Evolutionary conservation across 2,329 filamentous ascomycete species (phyloP).

Genomic region (Cercospora sp.): DNA sequence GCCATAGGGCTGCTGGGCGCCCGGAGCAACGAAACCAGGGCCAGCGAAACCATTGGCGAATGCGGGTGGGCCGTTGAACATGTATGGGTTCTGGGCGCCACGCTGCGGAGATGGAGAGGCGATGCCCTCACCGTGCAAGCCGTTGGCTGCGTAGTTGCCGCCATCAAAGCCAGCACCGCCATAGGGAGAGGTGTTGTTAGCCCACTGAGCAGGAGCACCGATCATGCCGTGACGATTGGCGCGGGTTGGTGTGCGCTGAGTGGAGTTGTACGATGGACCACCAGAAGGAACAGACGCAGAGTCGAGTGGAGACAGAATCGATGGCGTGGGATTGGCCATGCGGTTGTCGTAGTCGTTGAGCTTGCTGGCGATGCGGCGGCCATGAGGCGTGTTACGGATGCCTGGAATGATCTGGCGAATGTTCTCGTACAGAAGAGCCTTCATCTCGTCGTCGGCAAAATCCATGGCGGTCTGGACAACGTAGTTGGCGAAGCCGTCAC

Average conservation of each 20-base stretch:
- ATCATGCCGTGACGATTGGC: conserved; percentile 35
- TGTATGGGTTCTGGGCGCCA: conserved; percentile 27
- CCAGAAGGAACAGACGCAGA: conserved; percentile 14
- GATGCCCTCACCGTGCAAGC: conserved; percentile 26
- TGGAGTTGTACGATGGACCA: conserved; percentile 12
- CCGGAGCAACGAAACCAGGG: conserved; percentile 24
- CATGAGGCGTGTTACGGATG: conserved; percentile 89
- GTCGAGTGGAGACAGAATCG: conserved; percentile 28
- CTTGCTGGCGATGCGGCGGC: conserved; percentile 89
- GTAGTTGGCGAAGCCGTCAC: conserved; percentile 95
- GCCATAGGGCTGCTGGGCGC: conserved; percentile 30
- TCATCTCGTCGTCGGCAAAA: conserved; percentile 72
- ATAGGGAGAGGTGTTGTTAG: conserved; percentile 18
- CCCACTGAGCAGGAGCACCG: conserved; percentile 30
- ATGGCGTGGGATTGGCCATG: conserved; percentile 36
- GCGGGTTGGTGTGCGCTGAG: conserved; percentile 25
- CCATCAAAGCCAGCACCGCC: conserved; percentile 21
- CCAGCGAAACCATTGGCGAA: conserved; percentile 29
- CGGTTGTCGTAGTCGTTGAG: conserved; percentile 61
- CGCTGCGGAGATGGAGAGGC: conserved; percentile 36
- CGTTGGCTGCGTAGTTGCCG: conserved; percentile 20
- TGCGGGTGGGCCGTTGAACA: conserved; percentile 22
- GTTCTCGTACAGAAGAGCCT: conserved; percentile 73
- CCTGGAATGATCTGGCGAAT: conserved; percentile 81
- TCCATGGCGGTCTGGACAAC: conserved; percentile 96